Conservation (phyloP, 169 alveolate genomes). For the Neospora caninum region DNA sequence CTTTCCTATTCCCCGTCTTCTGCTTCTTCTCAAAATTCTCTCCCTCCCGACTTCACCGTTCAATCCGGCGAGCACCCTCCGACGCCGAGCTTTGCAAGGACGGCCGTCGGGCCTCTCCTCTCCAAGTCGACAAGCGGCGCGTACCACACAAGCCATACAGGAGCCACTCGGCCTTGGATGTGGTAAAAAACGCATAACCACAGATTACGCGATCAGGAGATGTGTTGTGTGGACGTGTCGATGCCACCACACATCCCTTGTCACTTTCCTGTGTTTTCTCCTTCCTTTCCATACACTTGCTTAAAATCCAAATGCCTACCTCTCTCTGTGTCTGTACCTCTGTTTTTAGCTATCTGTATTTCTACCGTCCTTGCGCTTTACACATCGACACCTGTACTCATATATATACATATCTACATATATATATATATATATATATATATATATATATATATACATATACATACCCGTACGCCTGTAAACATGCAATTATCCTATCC, state of each 20-base stretch:
- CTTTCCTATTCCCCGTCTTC: neutral
- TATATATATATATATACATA: neutral
- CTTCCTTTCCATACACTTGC: no score
- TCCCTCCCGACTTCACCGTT: neutral
- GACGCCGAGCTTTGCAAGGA: neutral
- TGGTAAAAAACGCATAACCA: neutral
- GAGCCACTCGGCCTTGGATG: conserved; percentile 19
- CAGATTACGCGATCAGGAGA: no score
- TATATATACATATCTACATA: neutral
- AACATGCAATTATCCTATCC: neutral
- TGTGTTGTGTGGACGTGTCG: no score
- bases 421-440: neutral
- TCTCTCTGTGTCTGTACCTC: no score
- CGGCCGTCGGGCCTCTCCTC: neutral
- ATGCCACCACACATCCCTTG: no score
- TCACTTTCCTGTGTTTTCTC: no score
- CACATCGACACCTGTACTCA: no score
- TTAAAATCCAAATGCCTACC: no score
- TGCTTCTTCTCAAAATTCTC: neutral
- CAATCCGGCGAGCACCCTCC: neutral
- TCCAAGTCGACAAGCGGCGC: neutral
- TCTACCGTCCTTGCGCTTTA: no score
- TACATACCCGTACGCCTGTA: neutral
- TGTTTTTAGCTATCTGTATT: no score
- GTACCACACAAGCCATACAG: neutral